These are phyloP conservation scores for Geotrichum europaeum DNA, from an alignment of 1,139 yeast species.

Conservation along the genomic window DNA sequence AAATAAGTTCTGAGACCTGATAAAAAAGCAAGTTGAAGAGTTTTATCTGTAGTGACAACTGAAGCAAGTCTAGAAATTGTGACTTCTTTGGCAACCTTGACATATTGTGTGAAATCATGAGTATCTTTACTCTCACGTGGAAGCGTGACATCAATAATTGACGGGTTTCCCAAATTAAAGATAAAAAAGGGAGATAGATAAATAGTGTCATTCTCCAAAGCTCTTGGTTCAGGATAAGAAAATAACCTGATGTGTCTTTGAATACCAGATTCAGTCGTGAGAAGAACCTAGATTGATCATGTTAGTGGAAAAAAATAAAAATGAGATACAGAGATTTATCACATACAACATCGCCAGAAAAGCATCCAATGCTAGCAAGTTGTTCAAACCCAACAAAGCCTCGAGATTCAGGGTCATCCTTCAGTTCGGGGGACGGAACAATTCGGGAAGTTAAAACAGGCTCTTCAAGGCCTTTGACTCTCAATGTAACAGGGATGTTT, in stretches of 20 bases:
- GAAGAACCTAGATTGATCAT: constrained; percentile 8
- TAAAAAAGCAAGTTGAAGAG: constrained; percentile 59
- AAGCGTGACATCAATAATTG: constrained; percentile 31
- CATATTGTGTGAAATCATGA: constrained; percentile 15
- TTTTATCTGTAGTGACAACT: constrained; percentile 61
- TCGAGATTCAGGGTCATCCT: constrained; percentile 42
- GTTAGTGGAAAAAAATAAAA: not conserved
- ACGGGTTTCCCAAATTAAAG: constrained; percentile 44
- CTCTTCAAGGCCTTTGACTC: constrained; percentile 22
- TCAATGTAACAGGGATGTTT: constrained; percentile 18
- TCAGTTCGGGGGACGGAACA: constrained; percentile 28
- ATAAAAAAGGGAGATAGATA: constrained; percentile 63
- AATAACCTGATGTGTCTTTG: constrained; percentile 44
- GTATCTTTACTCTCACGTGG: constrained; percentile 16
- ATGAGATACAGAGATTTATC: constrained; percentile 25
- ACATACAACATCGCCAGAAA: constrained; percentile 62
- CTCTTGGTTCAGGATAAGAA: constrained; percentile 61
- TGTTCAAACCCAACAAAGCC: constrained; percentile 51
- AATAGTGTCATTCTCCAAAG: constrained; percentile 38
- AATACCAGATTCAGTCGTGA: constrained; percentile 13
- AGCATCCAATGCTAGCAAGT: constrained; percentile 52
- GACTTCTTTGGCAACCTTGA: constrained; percentile 43
- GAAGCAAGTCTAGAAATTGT: constrained; percentile 67
- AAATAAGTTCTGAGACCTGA: constrained; percentile 59
- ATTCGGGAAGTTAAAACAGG: constrained; percentile 24